Conservation (phyloP, 306 rosid genomes). For the Cicer bijugum region DNA sequence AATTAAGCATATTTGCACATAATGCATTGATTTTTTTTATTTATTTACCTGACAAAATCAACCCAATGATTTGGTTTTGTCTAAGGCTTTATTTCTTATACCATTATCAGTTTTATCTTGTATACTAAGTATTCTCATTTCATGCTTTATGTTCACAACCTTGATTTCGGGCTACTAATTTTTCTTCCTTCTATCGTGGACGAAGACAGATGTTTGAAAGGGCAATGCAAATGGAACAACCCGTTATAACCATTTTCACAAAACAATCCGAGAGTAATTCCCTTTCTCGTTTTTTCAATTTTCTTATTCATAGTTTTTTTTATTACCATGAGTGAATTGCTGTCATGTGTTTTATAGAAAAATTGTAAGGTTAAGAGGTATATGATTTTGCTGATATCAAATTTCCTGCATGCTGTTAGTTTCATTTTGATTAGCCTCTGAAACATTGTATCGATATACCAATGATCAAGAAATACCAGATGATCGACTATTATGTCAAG, state of each 20-base stretch:
- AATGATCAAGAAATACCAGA: slow-evolving; percentile 5
- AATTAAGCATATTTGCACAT: slow-evolving; percentile 6
- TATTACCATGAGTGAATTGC: slow-evolving; percentile 4
- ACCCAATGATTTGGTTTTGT: slow-evolving; percentile 13
- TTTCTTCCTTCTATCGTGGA: slow-evolving; percentile 49
- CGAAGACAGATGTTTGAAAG: slow-evolving; percentile 80
- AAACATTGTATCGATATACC: slow-evolving; percentile 10
- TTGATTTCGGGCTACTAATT: slow-evolving; percentile 43
- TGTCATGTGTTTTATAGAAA: slow-evolving; percentile 1
- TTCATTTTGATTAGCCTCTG: slow-evolving; percentile 27
- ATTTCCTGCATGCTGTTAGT: slow-evolving; percentile 17
- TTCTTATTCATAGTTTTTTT: slow-evolving; percentile 7
- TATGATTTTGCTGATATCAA: slow-evolving; percentile 4
- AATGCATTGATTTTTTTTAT: not conserved
- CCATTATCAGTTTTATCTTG: slow-evolving; percentile 17
- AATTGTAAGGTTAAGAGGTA: not conserved
- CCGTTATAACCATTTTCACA: slow-evolving; percentile 39
- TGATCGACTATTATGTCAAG: slow-evolving; percentile 15
- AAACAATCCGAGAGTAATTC: slow-evolving; percentile 56
- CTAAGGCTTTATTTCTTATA: slow-evolving; percentile 2
- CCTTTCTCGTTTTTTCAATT: slow-evolving; percentile 37
- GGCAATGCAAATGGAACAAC: slow-evolving; percentile 56
- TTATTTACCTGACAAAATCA: not conserved
- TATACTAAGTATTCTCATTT: slow-evolving; percentile 11
- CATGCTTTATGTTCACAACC: slow-evolving; percentile 28